Base-by-base conservation (phyloP, 768 basidiomycete species). In the Leccinellum albellum region DNA sequence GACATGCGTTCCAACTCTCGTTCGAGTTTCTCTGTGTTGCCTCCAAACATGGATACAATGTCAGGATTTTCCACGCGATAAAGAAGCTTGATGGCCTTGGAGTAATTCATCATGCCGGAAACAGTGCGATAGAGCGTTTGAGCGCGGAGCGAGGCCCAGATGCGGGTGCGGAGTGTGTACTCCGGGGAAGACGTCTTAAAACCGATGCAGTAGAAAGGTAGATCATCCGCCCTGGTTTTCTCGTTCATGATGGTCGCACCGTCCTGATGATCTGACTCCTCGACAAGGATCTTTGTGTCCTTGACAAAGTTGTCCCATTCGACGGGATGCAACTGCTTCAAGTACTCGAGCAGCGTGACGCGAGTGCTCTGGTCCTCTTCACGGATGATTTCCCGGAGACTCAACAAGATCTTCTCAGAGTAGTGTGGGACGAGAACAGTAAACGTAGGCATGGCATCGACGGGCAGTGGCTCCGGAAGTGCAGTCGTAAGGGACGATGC, bases 241-340 rank as follows among this genome's bases (percentile, higher is more conserved):
- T 98, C 94, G 70, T 89, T 89, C 21, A 77, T 73, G 14, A 60
- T 67, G 53, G 73, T 67, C 20, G 76, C 74, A 46, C 85, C 85
- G 49, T 85, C 84, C 55, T 77, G 70, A 12, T 75, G 77, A 15
- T 82, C 83, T 1, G 85, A 84, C 72, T 98, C 97, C 61, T 98
- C 97, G 0, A 93, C 94, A 37, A 98, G 79, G 62, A 99, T 99
- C 80, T 98, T 99, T 60, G 97, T 99, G 68, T 99, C 97, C 78
- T 95, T 94, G 64, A 99, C 97, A 68, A 99, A 99, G 73, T 99
- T 99, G 76, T 98, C 97, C 97, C 97, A 99, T 71, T 99, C 97
- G 56, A 98, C 82, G 20, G 97, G 96, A 70, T 98, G 97, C 48
- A 99, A 80, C 72, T 99, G 97, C 75, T 99, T 99, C 71, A 98